Evolutionary conservation across 495 filamentous ascomycete genomes (phyloP), one percentile per base, ranked within the genome.

Genomic region (Cairneyella variabilis): DNA sequence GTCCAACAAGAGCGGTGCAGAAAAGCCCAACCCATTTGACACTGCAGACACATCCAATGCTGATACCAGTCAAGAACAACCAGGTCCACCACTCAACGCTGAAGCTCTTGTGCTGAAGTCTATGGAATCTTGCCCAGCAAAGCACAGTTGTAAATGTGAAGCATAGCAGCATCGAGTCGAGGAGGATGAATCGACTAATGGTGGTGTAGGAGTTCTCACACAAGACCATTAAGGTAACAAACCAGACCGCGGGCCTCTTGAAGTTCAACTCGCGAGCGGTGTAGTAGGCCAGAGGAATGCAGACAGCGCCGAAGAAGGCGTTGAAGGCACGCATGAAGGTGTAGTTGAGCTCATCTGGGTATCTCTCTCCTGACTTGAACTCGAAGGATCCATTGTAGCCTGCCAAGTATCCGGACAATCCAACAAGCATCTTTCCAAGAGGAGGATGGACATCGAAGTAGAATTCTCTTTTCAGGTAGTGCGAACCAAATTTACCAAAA

Each of bases 331-430:
- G 86, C 93, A 98, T 98, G 66, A 96, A 96, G 54, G 91, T 95
- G 68, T 97, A 98, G 76, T 98, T 87, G 64, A 98, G 76, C 63
- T 97, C 90, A 57, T 83, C 79, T 1, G 93, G 93, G 64, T 98
- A 98, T 39, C 78, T 88, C 68, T 97, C 93, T 61, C 93, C 93
- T 21, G 92, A 97, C 69, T 98, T 98, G 82, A 98, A 98, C 69
- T 97, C 95, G 72, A 98, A 98, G 1, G 95, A 96, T 28, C 93
- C 93, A 79, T 98, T 98, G 76, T 98, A 98, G 46, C 92, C 92
- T 30, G 93, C 93, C 49, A 98, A 75, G 62, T 91, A 92, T 61
- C 93, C 93, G 11, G 93, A 97, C 49, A 98, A 79, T 40, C 93
- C 93, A 56, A 98, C 95, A 21, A 98, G 80, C 81, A 98, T 97